Base-by-base conservation (phyloP, 352 stramenopile genomes). In the Phytophthora gonapodyides region DNA sequence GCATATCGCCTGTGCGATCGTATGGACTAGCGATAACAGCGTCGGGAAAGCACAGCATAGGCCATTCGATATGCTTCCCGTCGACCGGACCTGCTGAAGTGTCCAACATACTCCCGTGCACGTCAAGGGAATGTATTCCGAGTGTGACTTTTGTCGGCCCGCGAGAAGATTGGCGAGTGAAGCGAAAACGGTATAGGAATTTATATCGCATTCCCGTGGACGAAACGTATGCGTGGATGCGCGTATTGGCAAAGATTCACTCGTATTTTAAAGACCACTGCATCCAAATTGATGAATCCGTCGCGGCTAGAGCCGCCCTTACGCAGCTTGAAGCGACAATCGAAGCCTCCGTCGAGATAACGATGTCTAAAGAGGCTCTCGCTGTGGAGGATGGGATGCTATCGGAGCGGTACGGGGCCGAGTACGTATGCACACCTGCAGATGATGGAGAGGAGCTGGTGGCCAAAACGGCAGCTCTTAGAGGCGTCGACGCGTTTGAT, bases 1-100 rank as follows among this genome's bases (percentile, higher is more conserved):
- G 33, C 9, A 57, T 64, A 2, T 8, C 40, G 24, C 57, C 46
- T 0, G 38, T 54, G 1, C 13, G 40, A 8, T 38, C 17, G 4
- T 64, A 49, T 41, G 33, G 34, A 5, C 7, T 57, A 12, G 19
- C 8, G 0, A 52, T 64, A 16, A n/a, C 21, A 2, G 10, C n/a
- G 0, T 47, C 57, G 2, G 30, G 57, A 5, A 57, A 57, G 35
- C 40, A 57, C 24, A 11, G n/a, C 2, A 9, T 57, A 5, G 57
- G 40, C 0, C 46, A 64, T 21, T 53, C 47, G 9, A 64, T 54
- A 13, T 64, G 45, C 7, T 64, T 64, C 33, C 44, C 21, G 2
- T 49, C 21, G 2, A 27, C 3, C 10, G n/a, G 55, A 3, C 56
- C 46, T 17, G 16, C 2, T 1, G 11, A 6, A 5, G 44, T n/a